Percentiles rank a stretch among this genome's conserved stretches.
Evolutionary conservation across 2,329 filamentous ascomycete species (phyloP).

Genomic region (Neopestalotiopsis sp.): DNA sequence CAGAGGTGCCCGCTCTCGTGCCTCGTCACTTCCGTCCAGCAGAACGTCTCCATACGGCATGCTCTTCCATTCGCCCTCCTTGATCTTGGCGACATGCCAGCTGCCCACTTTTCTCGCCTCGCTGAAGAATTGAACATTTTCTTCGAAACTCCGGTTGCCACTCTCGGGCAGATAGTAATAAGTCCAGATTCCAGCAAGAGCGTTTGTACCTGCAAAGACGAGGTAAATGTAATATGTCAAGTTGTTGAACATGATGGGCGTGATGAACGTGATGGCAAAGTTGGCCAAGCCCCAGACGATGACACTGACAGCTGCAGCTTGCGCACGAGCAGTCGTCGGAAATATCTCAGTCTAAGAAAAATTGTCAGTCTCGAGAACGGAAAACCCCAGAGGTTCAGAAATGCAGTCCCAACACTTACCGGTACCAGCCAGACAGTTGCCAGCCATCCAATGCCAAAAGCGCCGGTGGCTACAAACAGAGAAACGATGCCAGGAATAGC

Average conservation of each 20-base stretch:
- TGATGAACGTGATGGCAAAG: constrained; percentile 61
- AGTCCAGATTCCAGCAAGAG: constrained; percentile 59
- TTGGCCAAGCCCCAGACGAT: constrained; percentile 63
- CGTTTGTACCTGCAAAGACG: constrained; percentile 59
- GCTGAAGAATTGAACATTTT: constrained; percentile 64
- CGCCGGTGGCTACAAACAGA: constrained; percentile 62
- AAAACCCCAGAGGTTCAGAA: background rate
- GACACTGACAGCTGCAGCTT: constrained; percentile 59
- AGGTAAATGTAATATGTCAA: constrained; percentile 63
- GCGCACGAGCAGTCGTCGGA: constrained; percentile 57
- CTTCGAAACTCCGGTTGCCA: constrained; percentile 62
- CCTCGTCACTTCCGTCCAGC: constrained; percentile 13
- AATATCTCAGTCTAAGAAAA: constrained; percentile 55
- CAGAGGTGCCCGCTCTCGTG: background rate
- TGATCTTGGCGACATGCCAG: constrained; percentile 59
- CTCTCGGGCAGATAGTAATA: constrained; percentile 56
- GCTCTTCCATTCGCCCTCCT: constrained; percentile 50
- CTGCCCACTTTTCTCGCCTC: constrained; percentile 53
- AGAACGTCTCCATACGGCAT: constrained; percentile 25
- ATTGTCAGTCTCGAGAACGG: background rate
- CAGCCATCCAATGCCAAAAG: constrained; percentile 66
- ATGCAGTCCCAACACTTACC: background rate
- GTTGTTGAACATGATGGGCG: constrained; percentile 64
- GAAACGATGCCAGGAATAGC: constrained; percentile 56
- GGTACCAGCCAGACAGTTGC: constrained; percentile 64